Evolutionary conservation across 2,329 filamentous ascomycete genomes (phyloP), one percentile per base, ranked within the genome.

Genomic region (Fusarium tjaetaba): DNA sequence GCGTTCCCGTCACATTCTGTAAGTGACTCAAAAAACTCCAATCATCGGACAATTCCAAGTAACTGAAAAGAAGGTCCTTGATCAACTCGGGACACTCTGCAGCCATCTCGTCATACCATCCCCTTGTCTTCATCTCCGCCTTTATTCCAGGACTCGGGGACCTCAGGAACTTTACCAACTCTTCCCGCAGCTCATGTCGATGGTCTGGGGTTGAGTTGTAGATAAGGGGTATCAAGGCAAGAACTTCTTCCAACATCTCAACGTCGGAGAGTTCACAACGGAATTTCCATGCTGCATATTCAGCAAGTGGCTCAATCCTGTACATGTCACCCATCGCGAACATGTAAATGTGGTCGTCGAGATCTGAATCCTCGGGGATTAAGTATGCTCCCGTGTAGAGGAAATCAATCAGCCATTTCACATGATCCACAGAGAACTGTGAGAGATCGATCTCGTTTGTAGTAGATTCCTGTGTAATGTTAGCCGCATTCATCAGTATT

Each of bases 301-400:
- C 13, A 22, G 16, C 11, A 9, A 69, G 57, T 4, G 30, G 52
- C 11, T 43, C 4, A 9, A 72, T 53, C 11, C 41, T 15, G 46
- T 65, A 73, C 36, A 56, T 57, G 34, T 65, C 55, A 16, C 56
- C 65, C 8, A 73, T 26, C 8, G 52, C 15, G 36, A 59, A 61
- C 64, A 72, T 62, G 11, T n/a, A 7, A 4, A 30, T 24, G 39
- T 73, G 56, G 20, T 61, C 22, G 1, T 26, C 39, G 24, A 71
- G 51, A 14, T 43, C 4, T 4, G 42, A 45, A 11, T 11, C 11
- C 11, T 34, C 20, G 2, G 30, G 16, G n/a, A 53, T 20, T 5
- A 26, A 9, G 14, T 56, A 18, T 8, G 24, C 4, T 42, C 52
- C 57, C 4, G 16, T 56, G n/a, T 69, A 72, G 3, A 71, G 41